Percentiles rank a stretch among this genome's conserved stretches.
Conservation (phyloP, 371 early-diverging fungal genomes). For the Mortierella sp. region DNA sequence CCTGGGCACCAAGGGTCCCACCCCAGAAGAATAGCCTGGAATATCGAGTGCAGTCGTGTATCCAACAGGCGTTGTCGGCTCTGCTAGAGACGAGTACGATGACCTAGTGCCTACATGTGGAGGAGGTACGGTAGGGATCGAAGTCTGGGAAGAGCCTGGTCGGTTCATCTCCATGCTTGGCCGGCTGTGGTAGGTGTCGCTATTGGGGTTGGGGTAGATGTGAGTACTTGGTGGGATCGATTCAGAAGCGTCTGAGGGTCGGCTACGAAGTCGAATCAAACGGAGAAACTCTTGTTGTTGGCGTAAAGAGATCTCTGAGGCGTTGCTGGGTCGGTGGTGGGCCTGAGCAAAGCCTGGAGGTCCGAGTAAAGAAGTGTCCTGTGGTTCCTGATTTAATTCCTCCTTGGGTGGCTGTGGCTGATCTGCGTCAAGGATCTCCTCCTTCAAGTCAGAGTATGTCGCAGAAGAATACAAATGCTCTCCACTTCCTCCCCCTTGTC, state of each 20-base stretch:
- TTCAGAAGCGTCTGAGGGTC: constrained; percentile 1
- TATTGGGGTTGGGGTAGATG: not conserved
- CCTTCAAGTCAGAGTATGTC: not conserved
- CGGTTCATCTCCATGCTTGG: not conserved
- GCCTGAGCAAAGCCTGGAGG: not conserved
- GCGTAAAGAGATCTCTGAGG: constrained; percentile 24
- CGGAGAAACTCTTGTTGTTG: constrained; percentile 45
- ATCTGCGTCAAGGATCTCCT: too few relatives aligned
- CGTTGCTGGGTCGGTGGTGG: constrained; percentile 31
- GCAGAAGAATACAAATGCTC: not conserved
- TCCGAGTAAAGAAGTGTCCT: not conserved
- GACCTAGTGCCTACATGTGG: not conserved
- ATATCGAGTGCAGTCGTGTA: too few relatives aligned
- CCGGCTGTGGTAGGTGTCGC: not conserved
- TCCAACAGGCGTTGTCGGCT: too few relatives aligned
- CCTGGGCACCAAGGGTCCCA: too few relatives aligned
- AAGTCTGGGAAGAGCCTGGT: too few relatives aligned
- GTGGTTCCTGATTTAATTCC: too few relatives aligned
- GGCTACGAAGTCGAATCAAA: constrained; percentile 24
- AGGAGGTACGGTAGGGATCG: too few relatives aligned
- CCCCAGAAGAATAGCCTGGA: too few relatives aligned
- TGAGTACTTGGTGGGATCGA: not conserved
- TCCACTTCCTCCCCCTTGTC: not conserved
- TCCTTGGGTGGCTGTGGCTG: too few relatives aligned
- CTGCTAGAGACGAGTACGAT: not conserved